Evolutionary conservation across 352 stramenopile species (phyloP).

Genomic region (Globisporangium canariense): DNA sequence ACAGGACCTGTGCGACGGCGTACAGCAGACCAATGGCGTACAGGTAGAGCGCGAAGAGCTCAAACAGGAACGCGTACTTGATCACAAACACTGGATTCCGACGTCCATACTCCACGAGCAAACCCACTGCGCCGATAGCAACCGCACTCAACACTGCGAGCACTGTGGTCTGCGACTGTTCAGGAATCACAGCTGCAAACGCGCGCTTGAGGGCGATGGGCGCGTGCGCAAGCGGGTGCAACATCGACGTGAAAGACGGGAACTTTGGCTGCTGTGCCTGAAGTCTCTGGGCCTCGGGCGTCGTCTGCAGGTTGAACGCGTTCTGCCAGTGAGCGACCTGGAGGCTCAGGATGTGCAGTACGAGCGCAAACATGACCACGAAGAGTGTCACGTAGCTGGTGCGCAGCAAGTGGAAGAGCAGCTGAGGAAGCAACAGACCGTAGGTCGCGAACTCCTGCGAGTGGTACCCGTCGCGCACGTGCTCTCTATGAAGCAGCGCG

Average conservation of each 20-base stretch:
- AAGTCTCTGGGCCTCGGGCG: slow-evolving; percentile 3
- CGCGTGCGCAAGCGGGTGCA: slow-evolving; percentile 48
- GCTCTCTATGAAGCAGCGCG: slow-evolving; percentile 39
- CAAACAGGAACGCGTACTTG: slow-evolving; percentile 20
- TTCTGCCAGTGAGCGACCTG: slow-evolving; percentile 70
- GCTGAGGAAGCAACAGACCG: slow-evolving; percentile 39
- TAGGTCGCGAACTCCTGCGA: slow-evolving; percentile 45
- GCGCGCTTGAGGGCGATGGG: slow-evolving; percentile 24
- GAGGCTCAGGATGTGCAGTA: slow-evolving; percentile 58
- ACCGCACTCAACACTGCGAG: slow-evolving; percentile 2
- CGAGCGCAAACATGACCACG: slow-evolving; percentile 63
- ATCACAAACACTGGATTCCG: slow-evolving; percentile 8
- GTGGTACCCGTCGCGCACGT: slow-evolving; percentile 53
- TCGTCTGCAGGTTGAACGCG: slow-evolving; percentile 49
- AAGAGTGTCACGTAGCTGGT: slow-evolving; percentile 39
- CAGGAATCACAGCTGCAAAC: slow-evolving; percentile 5
- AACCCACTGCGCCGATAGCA: not conserved
- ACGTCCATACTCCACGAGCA: slow-evolving; percentile 13
- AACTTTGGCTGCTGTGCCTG: slow-evolving; percentile 28
- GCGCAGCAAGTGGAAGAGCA: slow-evolving; percentile 49
- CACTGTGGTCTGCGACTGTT: not conserved
- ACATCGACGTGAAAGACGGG: slow-evolving; percentile 54
- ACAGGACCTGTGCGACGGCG: slow-evolving; percentile 32
- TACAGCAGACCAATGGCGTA: slow-evolving; percentile 63
- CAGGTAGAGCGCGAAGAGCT: slow-evolving; percentile 45